Percentiles rank a stretch among this genome's conserved stretches.
These are phyloP conservation scores for Leccinum proliferum DNA, from an alignment of 1,284 basidiomycete species.

Conservation along the genomic window DNA sequence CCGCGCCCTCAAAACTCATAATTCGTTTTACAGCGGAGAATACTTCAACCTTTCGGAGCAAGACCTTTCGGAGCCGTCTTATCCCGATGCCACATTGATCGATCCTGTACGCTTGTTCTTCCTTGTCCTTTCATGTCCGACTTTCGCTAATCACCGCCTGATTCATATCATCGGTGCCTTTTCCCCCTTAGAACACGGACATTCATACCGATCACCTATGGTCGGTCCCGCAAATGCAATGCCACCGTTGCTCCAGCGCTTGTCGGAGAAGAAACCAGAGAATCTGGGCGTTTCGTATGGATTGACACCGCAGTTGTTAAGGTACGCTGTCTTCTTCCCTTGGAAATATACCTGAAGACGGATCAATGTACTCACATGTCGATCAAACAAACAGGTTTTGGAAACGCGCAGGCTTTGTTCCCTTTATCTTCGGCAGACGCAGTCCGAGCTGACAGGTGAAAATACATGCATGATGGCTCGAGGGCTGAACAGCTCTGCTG, in stretches of 20 bases:
- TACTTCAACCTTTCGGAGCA: conserved; percentile 86
- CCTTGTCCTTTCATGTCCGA: not conserved
- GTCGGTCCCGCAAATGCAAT: conserved; percentile 76
- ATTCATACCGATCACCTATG: conserved; percentile 74
- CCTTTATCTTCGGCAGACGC: conserved; percentile 90
- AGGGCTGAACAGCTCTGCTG: conserved; percentile 67
- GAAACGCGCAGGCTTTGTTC: conserved; percentile 91
- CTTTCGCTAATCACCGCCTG: conserved; percentile 5
- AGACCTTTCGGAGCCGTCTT: conserved; percentile 43
- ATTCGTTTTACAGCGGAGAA: conserved; percentile 91
- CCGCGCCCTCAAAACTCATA: conserved; percentile 84
- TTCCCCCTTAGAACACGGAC: conserved; percentile 32
- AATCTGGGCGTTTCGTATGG: conserved; percentile 94
- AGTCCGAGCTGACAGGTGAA: conserved; percentile 95
- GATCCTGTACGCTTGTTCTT: conserved; percentile 45
- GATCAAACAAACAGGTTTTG: conserved; percentile 63
- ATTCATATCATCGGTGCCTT: not conserved
- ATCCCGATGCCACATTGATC: conserved; percentile 57
- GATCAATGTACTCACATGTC: not conserved
- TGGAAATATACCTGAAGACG: not conserved
- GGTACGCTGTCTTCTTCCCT: conserved; percentile 35
- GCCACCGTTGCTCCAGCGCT: conserved; percentile 90
- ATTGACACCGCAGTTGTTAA: conserved; percentile 81
- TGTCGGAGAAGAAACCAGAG: conserved; percentile 90
- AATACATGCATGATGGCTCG: conserved; percentile 93